Percentiles rank a stretch among this genome's conserved stretches.
Evolutionary conservation across 2,329 filamentous ascomycete species (phyloP).

Genomic region (Canariomyces notabilis): DNA sequence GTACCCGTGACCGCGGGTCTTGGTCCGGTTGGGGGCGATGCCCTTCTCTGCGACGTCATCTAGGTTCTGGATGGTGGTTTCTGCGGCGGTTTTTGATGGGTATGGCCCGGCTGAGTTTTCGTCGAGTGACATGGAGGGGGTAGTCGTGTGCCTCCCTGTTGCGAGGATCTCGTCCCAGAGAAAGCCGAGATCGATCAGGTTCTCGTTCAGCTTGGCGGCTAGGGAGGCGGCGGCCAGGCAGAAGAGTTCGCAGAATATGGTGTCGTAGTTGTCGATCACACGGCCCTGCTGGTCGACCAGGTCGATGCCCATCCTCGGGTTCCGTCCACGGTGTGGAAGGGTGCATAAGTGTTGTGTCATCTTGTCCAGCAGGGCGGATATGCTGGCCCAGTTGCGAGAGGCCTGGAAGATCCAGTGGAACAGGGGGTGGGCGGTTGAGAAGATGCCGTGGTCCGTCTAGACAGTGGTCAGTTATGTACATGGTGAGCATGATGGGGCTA

Average conservation of each 20-base stretch:
- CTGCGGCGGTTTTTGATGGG: background rate
- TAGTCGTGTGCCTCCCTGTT: constrained; percentile 45
- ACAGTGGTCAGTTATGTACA: background rate
- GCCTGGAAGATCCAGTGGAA: constrained; percentile 87
- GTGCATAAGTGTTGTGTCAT: constrained; percentile 68
- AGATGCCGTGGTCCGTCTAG: constrained; percentile 63
- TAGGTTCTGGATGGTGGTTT: constrained; percentile 1
- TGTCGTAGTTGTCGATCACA: constrained; percentile 63
- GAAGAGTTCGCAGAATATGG: constrained; percentile 77
- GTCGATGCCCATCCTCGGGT: constrained; percentile 36
- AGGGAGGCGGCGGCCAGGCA: constrained; percentile 74
- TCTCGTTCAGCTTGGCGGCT: constrained; percentile 59
- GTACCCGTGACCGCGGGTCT: constrained; percentile 62
- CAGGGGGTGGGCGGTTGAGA: constrained; percentile 69
- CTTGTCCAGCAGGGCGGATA: constrained; percentile 61
- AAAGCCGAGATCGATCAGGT: constrained; percentile 59
- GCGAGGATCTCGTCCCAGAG: constrained; percentile 72
- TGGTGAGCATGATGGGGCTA: background rate
- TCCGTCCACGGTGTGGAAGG: constrained; percentile 36
- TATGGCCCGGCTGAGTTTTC: constrained; percentile 3
- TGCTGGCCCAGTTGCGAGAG: constrained; percentile 68
- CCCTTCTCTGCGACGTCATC: constrained; percentile 41
- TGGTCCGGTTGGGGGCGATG: constrained; percentile 21
- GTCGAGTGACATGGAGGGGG: constrained; percentile 4
- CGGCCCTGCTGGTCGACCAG: constrained; percentile 51